Conservation (phyloP, 768 basidiomycete genomes). For the Tremella mesenterica region DNA sequence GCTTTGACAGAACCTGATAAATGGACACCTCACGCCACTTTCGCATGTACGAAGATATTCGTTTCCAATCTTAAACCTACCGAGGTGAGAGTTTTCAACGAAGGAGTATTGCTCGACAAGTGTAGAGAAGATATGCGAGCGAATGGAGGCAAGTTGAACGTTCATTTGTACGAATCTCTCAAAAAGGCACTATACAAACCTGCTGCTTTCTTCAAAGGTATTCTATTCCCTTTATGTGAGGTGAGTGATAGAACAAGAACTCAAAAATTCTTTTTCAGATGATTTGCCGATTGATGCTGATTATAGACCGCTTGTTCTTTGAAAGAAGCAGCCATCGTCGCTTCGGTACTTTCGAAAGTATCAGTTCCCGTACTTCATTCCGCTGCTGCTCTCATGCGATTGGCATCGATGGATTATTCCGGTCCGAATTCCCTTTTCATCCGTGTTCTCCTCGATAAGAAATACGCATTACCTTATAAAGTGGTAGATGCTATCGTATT, state of each 20-base stretch:
- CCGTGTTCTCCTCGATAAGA: conserved; percentile 92
- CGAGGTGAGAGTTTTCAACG: conserved; percentile 83
- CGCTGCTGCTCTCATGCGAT: conserved; percentile 82
- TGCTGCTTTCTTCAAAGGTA: conserved; percentile 95
- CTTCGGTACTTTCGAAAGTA: conserved; percentile 78
- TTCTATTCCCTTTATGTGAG: conserved; percentile 89
- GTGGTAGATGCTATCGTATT: conserved; percentile 94
- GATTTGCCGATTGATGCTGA: not conserved
- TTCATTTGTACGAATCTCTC: conserved; percentile 87
- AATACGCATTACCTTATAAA: conserved; percentile 94
- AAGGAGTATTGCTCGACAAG: conserved; percentile 82
- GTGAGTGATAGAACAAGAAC: conserved; percentile 50
- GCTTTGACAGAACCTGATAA: conserved; percentile 83
- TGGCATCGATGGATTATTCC: conserved; percentile 93
- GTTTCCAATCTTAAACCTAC: conserved; percentile 94
- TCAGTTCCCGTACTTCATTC: conserved; percentile 95
- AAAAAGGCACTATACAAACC: conserved; percentile 92
- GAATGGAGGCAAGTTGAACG: conserved; percentile 72
- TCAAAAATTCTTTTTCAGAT: not conserved
- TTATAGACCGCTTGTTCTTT: conserved; percentile 68
- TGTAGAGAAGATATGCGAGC: conserved; percentile 78
- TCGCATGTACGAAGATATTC: conserved; percentile 88
- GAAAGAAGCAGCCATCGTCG: conserved; percentile 89
- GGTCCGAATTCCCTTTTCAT: conserved; percentile 97
- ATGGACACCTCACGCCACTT: conserved; percentile 93